Evolutionary conservation across 2,329 filamentous ascomycete genomes (phyloP).

Genomic region (Arthrobotrys musiformis): DNA sequence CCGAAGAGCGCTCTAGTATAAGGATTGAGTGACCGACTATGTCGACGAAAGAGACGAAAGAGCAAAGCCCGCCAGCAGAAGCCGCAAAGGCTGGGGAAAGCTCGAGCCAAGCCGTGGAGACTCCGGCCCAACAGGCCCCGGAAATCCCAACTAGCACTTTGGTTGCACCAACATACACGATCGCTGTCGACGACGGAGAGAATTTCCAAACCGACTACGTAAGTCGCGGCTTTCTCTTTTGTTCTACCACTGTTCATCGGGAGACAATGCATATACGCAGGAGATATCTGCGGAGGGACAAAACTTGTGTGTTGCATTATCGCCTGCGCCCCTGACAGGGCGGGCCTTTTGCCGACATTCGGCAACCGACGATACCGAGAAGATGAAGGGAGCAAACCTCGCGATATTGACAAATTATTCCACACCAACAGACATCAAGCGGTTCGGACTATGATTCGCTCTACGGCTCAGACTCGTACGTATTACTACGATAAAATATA

Average conservation of each 20-base stretch:
- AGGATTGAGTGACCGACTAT: constrained; percentile 5
- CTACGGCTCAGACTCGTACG: constrained; percentile 52
- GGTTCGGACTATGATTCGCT: constrained; percentile 46
- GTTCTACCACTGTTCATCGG: constrained; percentile 9
- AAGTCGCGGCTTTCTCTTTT: constrained; percentile 11
- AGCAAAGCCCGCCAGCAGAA: neutral
- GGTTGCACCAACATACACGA: constrained; percentile 1
- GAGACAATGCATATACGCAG: constrained; percentile 22
- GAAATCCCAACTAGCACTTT: neutral
- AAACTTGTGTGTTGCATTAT: constrained; percentile 2
- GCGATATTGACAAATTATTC: neutral
- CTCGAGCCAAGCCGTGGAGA: constrained; percentile 22
- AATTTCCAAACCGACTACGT: constrained; percentile 20
- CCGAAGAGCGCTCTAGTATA: neutral
- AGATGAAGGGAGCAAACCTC: neutral
- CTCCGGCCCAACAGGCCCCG: constrained; percentile 11
- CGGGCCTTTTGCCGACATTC: constrained; percentile 14
- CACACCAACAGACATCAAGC: constrained; percentile 26
- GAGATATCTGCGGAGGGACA: constrained; percentile 3
- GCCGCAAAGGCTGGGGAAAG: constrained; percentile 13
- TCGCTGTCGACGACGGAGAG: constrained; percentile 10
- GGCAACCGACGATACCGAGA: neutral
- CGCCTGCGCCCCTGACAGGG: constrained; percentile 25
- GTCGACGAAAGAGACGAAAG: constrained; percentile 32
- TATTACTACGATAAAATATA: neutral